These are phyloP conservation scores for Trichocladium uniseriatum DNA, from an alignment of 495 filamentous ascomycete species.

Conservation along the genomic window DNA sequence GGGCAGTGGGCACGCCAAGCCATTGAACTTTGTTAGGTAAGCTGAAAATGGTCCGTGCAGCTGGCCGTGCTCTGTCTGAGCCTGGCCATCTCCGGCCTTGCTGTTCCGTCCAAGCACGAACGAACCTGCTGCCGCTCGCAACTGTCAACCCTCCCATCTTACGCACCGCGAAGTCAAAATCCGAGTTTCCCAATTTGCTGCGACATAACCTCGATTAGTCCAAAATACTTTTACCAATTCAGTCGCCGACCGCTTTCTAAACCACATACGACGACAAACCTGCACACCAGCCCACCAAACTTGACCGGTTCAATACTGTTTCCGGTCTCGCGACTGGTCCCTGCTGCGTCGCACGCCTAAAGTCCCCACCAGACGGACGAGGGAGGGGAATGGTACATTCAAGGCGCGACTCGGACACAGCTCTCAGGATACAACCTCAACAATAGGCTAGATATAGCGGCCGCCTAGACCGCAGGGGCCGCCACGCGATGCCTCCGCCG, in stretches of 20 bases:
- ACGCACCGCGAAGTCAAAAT: not conserved
- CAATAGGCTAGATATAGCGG: constrained; percentile 6
- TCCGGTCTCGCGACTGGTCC: not conserved
- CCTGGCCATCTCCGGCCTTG: constrained; percentile 1
- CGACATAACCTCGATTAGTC: not conserved
- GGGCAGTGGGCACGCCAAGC: not conserved
- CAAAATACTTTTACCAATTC: not conserved
- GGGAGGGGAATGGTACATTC: constrained; percentile 18
- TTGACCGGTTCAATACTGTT: no score
- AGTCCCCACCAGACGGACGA: not conserved
- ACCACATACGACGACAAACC: not conserved
- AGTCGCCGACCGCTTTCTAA: not conserved
- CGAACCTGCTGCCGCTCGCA: constrained; percentile 3
- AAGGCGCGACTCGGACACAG: constrained; percentile 5
- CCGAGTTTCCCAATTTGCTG: not conserved
- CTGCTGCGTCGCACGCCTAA: not conserved
- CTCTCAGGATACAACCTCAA: constrained; percentile 11
- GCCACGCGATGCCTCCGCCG: constrained; percentile 27
- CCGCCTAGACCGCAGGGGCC: constrained; percentile 3
- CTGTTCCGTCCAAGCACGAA: not conserved
- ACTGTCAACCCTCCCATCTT: not conserved
- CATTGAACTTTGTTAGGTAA: not conserved
- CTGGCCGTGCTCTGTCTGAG: not conserved
- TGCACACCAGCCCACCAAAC: not conserved
- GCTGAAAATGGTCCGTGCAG: constrained; percentile 3